phyloP scores from a whole-genome alignment of 2,329 filamentous ascomycete genomes.

The Pseudopithomyces chartarum region DNA sequence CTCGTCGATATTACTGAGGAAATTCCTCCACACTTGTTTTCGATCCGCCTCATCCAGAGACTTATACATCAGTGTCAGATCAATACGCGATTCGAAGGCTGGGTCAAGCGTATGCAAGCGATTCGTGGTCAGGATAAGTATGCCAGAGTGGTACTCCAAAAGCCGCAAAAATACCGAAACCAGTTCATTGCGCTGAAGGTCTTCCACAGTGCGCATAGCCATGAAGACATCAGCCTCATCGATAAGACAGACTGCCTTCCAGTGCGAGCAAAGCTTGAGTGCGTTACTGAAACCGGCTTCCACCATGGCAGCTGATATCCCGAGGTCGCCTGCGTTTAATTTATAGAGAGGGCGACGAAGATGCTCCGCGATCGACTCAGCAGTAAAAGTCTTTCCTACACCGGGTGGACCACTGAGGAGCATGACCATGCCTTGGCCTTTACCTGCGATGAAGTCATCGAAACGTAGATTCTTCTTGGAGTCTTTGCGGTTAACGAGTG shows the following conservation, averaged over 20 bases:
- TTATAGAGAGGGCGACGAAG: conserved; percentile 55
- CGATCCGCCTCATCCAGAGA: no score
- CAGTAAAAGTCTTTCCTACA: conserved; percentile 55
- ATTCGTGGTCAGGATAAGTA: conserved; percentile 51
- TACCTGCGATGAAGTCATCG: conserved; percentile 45
- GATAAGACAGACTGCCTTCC: conserved; percentile 55
- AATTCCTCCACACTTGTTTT: no score
- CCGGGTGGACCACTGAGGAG: conserved; percentile 51
- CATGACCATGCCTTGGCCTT: conserved; percentile 7
- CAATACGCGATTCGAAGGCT: conserved; percentile 38
- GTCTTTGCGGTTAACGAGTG: conserved; percentile 51
- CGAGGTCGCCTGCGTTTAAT: conserved; percentile 55
- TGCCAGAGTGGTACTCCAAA: conserved; percentile 48
- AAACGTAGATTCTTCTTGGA: conserved; percentile 30
- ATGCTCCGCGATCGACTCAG: conserved; percentile 62
- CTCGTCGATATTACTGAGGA: no score
- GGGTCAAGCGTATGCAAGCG: conserved; percentile 44
- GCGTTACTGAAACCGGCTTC: conserved; percentile 50
- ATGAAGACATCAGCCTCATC: conserved; percentile 52
- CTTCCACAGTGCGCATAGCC: conserved; percentile 11
- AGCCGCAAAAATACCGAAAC: conserved; percentile 35
- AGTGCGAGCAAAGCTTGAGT: conserved; percentile 51
- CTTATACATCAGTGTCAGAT: conserved; percentile 42
- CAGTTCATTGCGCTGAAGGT: conserved; percentile 23
- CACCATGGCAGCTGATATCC: conserved; percentile 46